Conservation (phyloP, 2,329 filamentous ascomycete species). For the Fusarium albidum region DNA sequence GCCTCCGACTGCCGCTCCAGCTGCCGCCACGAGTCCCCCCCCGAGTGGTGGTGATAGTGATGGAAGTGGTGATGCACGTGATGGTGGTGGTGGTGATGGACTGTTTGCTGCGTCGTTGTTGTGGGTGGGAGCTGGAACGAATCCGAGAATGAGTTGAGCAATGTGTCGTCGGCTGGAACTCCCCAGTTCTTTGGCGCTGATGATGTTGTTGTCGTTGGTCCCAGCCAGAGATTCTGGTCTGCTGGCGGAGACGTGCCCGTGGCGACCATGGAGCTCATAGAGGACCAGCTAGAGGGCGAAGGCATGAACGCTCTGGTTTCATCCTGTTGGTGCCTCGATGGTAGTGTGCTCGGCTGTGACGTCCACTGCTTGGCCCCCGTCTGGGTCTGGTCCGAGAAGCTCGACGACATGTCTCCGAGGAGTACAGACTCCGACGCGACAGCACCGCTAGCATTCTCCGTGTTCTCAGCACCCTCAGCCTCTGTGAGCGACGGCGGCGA, state of each 20-base stretch:
- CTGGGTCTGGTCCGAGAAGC: neutral
- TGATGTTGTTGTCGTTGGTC: constrained; percentile 1
- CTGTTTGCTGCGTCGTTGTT: constrained; percentile 20
- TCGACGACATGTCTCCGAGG: constrained; percentile 4
- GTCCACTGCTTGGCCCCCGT: constrained; percentile 13
- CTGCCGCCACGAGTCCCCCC: constrained; percentile 24
- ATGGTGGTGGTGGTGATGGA: constrained; percentile 30
- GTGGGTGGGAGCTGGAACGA: constrained; percentile 24
- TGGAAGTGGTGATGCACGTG: constrained; percentile 35
- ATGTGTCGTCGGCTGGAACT: constrained; percentile 11
- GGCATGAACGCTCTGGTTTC: constrained; percentile 5
- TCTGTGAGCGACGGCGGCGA: constrained; percentile 24
- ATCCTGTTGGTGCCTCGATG: constrained; percentile 2
- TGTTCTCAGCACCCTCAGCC: constrained; percentile 11
- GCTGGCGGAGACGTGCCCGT: constrained; percentile 11
- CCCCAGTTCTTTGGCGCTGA: constrained; percentile 25
- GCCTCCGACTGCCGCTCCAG: constrained; percentile 31
- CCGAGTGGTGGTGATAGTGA: constrained; percentile 32
- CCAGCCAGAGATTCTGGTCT: constrained; percentile 26
- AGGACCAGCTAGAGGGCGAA: constrained; percentile 27
- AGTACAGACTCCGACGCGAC: neutral
- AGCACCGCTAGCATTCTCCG: constrained; percentile 11
- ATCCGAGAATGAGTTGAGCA: constrained; percentile 13
- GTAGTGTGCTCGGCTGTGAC: neutral
- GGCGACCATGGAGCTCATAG: constrained; percentile 25